These are phyloP conservation scores for Hypericum perforatum DNA, from an alignment of 345 rosid genomes.

Conservation along the genomic window DNA sequence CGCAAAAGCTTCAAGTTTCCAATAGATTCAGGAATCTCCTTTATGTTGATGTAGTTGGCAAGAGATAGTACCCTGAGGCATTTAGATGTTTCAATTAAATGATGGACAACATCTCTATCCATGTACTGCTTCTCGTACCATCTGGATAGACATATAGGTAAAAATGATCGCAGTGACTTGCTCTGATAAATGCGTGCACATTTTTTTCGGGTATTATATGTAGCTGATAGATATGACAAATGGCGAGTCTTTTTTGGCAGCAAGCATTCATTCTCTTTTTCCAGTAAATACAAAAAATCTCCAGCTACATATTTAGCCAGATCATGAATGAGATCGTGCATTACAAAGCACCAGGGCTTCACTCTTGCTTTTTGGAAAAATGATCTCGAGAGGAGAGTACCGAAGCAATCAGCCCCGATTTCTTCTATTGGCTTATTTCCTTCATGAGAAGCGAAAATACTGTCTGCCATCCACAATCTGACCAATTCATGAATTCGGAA, in stretches of 20 bases:
- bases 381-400: slow-evolving; percentile 11
- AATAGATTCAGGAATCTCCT: not conserved
- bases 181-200: slow-evolving; percentile 10
- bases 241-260: slow-evolving; percentile 14
- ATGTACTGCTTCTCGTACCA: too few relatives aligned
- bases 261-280: not conserved
- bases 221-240: slow-evolving; percentile 8
- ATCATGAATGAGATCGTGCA: slow-evolving; percentile 17
- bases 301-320: slow-evolving; percentile 14
- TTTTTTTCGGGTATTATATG: not conserved
- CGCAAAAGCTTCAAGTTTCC: slow-evolving; percentile 5
- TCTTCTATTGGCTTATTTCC: slow-evolving; percentile 9
- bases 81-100: not conserved
- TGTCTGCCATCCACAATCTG: slow-evolving; percentile 13
- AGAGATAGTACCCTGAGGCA: not conserved
- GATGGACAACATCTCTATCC: not conserved
- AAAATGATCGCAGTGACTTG: slow-evolving; percentile 12
- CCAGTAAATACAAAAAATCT: slow-evolving; percentile 3
- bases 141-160: slow-evolving; percentile 8
- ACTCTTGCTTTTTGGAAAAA: not conserved
- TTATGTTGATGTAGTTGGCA: not conserved
- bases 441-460: slow-evolving; percentile 3
- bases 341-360: not conserved
- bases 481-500: not conserved
- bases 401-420: slow-evolving; percentile 9